These are phyloP conservation scores for Talaromyces marneffei DNA, from an alignment of 2,329 filamentous ascomycete species.

Conservation along the genomic window DNA sequence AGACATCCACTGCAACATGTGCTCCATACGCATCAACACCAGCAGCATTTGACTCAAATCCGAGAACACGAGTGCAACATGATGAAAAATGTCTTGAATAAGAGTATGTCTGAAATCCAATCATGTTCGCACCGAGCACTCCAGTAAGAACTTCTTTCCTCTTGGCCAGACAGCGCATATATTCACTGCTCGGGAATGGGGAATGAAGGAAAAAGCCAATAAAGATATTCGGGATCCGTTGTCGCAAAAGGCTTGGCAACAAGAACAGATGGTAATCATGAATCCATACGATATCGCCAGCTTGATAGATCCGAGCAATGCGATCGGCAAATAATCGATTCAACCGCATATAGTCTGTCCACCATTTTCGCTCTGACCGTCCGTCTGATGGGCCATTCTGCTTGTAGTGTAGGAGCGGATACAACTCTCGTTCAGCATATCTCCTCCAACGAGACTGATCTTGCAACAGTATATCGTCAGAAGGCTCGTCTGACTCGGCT, in stretches of 20 bases:
- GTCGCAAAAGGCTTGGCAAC: constrained; percentile 79
- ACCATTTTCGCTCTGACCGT: constrained; percentile 71
- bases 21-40: constrained; percentile 85
- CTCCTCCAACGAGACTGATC: constrained; percentile 82
- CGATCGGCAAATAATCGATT: constrained; percentile 88
- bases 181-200: constrained; percentile 94
- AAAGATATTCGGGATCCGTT: constrained; percentile 80
- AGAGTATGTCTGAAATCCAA: constrained; percentile 92
- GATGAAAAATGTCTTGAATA: constrained; percentile 93
- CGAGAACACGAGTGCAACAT: constrained; percentile 83
- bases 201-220: constrained; percentile 93
- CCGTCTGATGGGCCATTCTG: constrained; percentile 86
- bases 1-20: constrained; percentile 85
- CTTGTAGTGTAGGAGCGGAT: constrained; percentile 93
- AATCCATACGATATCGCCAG: constrained; percentile 84
- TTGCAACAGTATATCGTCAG: constrained; percentile 65
- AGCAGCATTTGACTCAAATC: constrained; percentile 78
- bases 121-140: constrained; percentile 81
- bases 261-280: constrained; percentile 94
- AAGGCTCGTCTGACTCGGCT: constrained; percentile 65
- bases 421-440: constrained; percentile 86
- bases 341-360: constrained; percentile 89
- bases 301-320: constrained; percentile 82
- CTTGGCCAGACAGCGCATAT: constrained; percentile 78
- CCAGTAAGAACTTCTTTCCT: constrained; percentile 88